phyloP scores from a whole-genome alignment of 257 asterid genomes.

The Primulina eburnea region DNA sequence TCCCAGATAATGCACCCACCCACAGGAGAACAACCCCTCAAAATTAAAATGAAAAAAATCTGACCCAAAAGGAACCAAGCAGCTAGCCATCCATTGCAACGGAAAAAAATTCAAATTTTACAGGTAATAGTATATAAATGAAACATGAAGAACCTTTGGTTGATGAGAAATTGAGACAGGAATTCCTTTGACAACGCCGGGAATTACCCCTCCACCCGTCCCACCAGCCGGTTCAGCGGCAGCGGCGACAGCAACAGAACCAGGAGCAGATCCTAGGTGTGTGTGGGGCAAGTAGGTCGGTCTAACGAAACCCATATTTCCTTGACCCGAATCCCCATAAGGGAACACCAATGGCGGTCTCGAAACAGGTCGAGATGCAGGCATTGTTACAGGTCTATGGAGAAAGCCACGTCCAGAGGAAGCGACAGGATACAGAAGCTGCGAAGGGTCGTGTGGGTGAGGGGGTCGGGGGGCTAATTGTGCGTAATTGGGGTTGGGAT shows the following conservation, averaged over 20 bases:
- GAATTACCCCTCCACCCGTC: conserved; percentile 28
- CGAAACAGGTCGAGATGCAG: conserved; percentile 37
- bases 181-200: conserved; percentile 56
- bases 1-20: not conserved
- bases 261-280: conserved; percentile 33
- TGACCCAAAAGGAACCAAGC: not conserved
- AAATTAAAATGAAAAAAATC: too few relatives aligned
- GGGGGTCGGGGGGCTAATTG: conserved; percentile 50
- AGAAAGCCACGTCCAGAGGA: conserved; percentile 64
- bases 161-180: conserved; percentile 46
- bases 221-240: conserved; percentile 10
- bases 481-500: conserved; percentile 56
- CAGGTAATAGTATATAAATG: not conserved
- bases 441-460: conserved; percentile 40
- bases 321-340: conserved; percentile 50
- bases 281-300: conserved; percentile 47
- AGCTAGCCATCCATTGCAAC: not conserved
- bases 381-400: conserved; percentile 38
- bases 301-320: conserved; percentile 36
- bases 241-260: conserved; percentile 32
- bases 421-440: conserved; percentile 60
- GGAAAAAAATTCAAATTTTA: not conserved
- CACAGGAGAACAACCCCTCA: not conserved
- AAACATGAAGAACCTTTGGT: conserved; percentile 42
- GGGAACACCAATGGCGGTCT: conserved; percentile 51